These are phyloP conservation scores for Neurospora intermedia DNA, from an alignment of 495 filamentous ascomycete species.

Conservation along the genomic window DNA sequence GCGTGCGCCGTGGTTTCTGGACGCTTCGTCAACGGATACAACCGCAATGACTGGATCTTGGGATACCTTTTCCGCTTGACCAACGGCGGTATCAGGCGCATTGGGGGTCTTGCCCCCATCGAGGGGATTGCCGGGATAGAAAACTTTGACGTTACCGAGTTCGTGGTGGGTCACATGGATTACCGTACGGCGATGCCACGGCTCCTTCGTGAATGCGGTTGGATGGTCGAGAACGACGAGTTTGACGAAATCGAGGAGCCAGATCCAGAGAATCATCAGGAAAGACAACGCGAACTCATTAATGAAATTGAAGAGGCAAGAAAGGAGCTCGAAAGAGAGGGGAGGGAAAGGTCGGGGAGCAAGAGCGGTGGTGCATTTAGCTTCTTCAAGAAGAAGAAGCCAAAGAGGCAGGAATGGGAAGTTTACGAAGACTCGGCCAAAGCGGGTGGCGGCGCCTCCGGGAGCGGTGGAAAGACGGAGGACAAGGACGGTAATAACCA, in stretches of 20 bases:
- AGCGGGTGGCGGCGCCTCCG: slow-evolving; percentile 11
- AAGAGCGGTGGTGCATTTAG: slow-evolving; percentile 47
- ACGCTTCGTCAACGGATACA: slow-evolving; percentile 89
- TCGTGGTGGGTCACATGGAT: slow-evolving; percentile 92
- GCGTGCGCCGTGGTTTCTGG: slow-evolving; percentile 75
- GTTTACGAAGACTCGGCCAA: slow-evolving; percentile 59
- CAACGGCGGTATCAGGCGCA: slow-evolving; percentile 78
- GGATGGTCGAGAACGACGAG: slow-evolving; percentile 83
- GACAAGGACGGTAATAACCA: slow-evolving; percentile 38
- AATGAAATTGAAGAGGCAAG: slow-evolving; percentile 93
- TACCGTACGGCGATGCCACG: slow-evolving; percentile 88
- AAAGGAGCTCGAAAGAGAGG: slow-evolving; percentile 64
- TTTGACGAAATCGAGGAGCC: slow-evolving; percentile 97
- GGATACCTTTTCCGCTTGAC: slow-evolving; percentile 96
- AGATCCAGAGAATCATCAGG: slow-evolving; percentile 83
- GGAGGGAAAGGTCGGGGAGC: slow-evolving; percentile 15
- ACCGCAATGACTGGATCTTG: slow-evolving; percentile 93
- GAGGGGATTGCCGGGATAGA: slow-evolving; percentile 71
- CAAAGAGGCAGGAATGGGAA: slow-evolving; percentile 86
- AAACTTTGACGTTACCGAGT: slow-evolving; percentile 77
- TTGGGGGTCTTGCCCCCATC: slow-evolving; percentile 80
- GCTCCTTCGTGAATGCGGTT: slow-evolving; percentile 69
- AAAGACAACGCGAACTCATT: slow-evolving; percentile 86
- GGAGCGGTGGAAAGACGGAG: slow-evolving; percentile 22
- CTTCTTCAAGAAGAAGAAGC: slow-evolving; percentile 61